These are phyloP conservation scores for Wallacemonas sp. DNA, from an alignment of 208 protist genomes.

Conservation along the genomic window DNA sequence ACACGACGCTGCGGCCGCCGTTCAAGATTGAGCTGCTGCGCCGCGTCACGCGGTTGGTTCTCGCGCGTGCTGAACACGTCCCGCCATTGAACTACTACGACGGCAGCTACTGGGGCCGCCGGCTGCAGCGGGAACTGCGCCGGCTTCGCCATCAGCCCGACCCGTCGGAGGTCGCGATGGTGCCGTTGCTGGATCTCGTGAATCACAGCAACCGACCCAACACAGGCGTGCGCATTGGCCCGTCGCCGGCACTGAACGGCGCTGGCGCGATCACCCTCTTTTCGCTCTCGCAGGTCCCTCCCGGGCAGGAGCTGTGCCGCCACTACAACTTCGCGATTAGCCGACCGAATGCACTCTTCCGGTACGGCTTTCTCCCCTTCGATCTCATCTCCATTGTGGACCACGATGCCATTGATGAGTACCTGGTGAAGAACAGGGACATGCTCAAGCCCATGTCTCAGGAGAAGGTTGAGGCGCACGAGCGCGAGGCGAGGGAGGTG, in stretches of 20 bases:
- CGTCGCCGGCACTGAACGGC: constrained; percentile 47
- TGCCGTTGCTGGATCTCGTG: constrained; percentile 81
- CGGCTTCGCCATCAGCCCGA: constrained; percentile 36
- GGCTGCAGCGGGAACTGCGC: constrained; percentile 40
- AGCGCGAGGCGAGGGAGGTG: constrained; percentile 47
- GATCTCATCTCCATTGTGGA: constrained; percentile 90
- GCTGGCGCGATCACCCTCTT: constrained; percentile 74
- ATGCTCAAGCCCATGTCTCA: constrained; percentile 64
- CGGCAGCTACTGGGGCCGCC: constrained; percentile 34
- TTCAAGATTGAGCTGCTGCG: constrained; percentile 81
- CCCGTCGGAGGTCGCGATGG: constrained; percentile 56
- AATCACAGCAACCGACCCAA: constrained; percentile 92
- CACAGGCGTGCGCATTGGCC: constrained; percentile 65
- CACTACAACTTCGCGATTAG: constrained; percentile 92
- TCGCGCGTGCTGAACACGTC: constrained; percentile 80
- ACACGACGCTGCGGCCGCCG: constrained; percentile 51
- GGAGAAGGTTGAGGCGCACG: constrained; percentile 38
- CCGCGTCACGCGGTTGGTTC: constrained; percentile 78
- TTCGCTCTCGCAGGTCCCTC: constrained; percentile 59
- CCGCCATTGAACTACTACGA: constrained; percentile 73
- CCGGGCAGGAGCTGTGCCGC: constrained; percentile 86
- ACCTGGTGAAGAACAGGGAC: constrained; percentile 55
- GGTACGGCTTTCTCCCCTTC: constrained; percentile 91
- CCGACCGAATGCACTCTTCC: constrained; percentile 79
- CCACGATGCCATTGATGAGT: constrained; percentile 75